A percentile compares a stretch with the other conserved stretches of the same genome.
Evolutionary conservation across 139 green algal genomes (phyloP).

Genomic region (Tetraselmis striata): DNA sequence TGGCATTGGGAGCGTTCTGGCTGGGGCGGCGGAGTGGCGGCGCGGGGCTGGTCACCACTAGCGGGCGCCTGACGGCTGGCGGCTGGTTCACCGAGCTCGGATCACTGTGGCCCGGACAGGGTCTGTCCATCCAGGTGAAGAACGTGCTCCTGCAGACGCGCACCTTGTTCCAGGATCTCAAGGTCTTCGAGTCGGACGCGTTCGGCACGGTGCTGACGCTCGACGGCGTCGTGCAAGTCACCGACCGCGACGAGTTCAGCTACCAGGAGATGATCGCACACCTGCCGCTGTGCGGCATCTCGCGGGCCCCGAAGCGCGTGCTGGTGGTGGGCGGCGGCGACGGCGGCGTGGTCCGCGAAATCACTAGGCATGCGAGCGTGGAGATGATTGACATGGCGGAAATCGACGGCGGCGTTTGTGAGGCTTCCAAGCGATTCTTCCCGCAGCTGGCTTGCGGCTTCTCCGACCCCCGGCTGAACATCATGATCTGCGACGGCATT

Average conservation of each 20-base stretch:
- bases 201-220: slow-evolving; percentile 92
- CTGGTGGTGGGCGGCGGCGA: slow-evolving; percentile 96
- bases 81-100: slow-evolving; percentile 90
- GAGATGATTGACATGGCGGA: slow-evolving; percentile 92
- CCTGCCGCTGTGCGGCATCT: slow-evolving; percentile 72
- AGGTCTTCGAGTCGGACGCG: slow-evolving; percentile 67
- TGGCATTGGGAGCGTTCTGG: neutral
- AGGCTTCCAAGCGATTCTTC: slow-evolving; percentile 83
- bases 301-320: slow-evolving; percentile 53
- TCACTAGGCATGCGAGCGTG: slow-evolving; percentile 56
- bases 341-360: slow-evolving; percentile 91
- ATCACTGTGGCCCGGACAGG: slow-evolving; percentile 89
- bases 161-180: slow-evolving; percentile 91
- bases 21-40: neutral
- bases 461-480: slow-evolving; percentile 72
- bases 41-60: neutral
- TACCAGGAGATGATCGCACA: slow-evolving; percentile 99
- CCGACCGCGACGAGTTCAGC: slow-evolving; percentile 89
- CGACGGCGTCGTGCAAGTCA: slow-evolving; percentile 96
- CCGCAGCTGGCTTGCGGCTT: slow-evolving; percentile 87
- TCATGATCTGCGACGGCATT: slow-evolving; percentile 84
- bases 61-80: neutral
- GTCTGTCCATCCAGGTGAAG: slow-evolving; percentile 81
- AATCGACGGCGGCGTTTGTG: slow-evolving; percentile 79
- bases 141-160: slow-evolving; percentile 77